phyloP scores from a whole-genome alignment of 108 stramenopile species.

The Fistulifera solaris region DNA sequence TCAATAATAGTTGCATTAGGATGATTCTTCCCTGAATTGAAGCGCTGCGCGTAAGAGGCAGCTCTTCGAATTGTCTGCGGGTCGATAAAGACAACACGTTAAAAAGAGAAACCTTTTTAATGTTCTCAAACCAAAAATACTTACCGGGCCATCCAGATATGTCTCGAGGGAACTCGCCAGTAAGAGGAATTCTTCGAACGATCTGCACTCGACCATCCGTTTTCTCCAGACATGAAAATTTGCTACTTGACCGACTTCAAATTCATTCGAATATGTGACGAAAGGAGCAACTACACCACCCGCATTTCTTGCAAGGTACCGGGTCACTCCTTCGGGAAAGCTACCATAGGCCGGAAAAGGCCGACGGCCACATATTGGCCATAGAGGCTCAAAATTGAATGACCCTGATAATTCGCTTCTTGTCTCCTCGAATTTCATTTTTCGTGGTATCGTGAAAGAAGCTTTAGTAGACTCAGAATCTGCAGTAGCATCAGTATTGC shows the following conservation, averaged over 20 bases:
- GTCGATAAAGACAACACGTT: too few species aligned
- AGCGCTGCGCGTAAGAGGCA: too few species aligned
- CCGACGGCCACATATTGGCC: slow-evolving; percentile 54
- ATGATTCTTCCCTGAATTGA: too few species aligned
- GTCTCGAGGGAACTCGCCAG: too few species aligned
- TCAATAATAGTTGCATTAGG: too few species aligned
- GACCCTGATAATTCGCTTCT: slow-evolving; percentile 30
- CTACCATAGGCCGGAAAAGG: slow-evolving; percentile 54
- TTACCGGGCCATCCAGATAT: too few species aligned
- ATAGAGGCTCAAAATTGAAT: slow-evolving; percentile 20
- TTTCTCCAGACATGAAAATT: slow-evolving; percentile 73
- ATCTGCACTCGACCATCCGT: slow-evolving; percentile 26
- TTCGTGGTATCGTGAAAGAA: slow-evolving; percentile 6
- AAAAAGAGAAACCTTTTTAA: too few species aligned
- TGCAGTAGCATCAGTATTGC: not conserved
- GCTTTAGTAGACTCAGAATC: not conserved
- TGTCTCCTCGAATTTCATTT: slow-evolving; percentile 20
- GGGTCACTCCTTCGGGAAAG: slow-evolving; percentile 28
- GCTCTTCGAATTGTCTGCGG: too few species aligned
- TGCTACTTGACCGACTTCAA: slow-evolving; percentile 71
- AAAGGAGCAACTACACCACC: slow-evolving; percentile 46
- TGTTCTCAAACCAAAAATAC: too few species aligned
- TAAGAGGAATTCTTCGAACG: slow-evolving; percentile 16
- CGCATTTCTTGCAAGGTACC: slow-evolving; percentile 47
- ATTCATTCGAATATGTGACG: slow-evolving; percentile 46